These are phyloP conservation scores for Martiniozyma asiatica DNA, from an alignment of 1,139 yeast genomes.

Conservation along the genomic window DNA sequence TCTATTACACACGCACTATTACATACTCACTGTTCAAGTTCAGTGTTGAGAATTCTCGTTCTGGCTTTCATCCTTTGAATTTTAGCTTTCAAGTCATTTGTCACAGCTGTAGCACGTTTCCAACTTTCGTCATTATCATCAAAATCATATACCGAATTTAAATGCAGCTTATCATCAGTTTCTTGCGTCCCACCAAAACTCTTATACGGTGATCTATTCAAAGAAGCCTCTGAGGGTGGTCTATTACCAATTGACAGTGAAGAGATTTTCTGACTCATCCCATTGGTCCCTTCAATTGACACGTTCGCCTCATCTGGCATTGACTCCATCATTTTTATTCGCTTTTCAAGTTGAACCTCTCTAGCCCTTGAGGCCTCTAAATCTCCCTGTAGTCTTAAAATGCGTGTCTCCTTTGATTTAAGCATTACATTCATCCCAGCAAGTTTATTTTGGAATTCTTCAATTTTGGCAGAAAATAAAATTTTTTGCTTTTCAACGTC, in stretches of 20 bases:
- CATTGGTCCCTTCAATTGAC: slow-evolving; percentile 9
- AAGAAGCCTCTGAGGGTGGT: slow-evolving; percentile 5
- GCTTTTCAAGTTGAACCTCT: slow-evolving; percentile 35
- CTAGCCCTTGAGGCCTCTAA: slow-evolving; percentile 41
- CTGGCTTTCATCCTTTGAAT: slow-evolving; percentile 83
- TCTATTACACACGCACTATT: too few relatives aligned
- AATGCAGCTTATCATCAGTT: slow-evolving; percentile 4
- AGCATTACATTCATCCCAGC: slow-evolving; percentile 39
- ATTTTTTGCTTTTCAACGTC: slow-evolving; percentile 33
- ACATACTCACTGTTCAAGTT: too few relatives aligned
- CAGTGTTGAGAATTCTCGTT: slow-evolving; percentile 24
- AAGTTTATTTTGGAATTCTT: slow-evolving; percentile 33
- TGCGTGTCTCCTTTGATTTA: slow-evolving; percentile 58
- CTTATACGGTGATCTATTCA: too few relatives aligned
- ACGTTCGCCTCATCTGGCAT: slow-evolving; percentile 2
- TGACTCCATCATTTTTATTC: slow-evolving; percentile 7
- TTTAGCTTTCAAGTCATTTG: slow-evolving; percentile 65
- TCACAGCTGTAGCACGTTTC: slow-evolving; percentile 85
- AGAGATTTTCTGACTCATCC: slow-evolving; percentile 19
- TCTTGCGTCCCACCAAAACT: too few relatives aligned
- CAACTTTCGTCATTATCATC: slow-evolving; percentile 61
- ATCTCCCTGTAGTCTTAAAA: slow-evolving; percentile 47
- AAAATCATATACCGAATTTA: slow-evolving; percentile 18
- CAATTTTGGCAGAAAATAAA: slow-evolving; percentile 26
- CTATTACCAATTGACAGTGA: slow-evolving; percentile 15